Base-by-base conservation (phyloP, 2,329 filamentous ascomycete species). In the Camillea tinctor region DNA sequence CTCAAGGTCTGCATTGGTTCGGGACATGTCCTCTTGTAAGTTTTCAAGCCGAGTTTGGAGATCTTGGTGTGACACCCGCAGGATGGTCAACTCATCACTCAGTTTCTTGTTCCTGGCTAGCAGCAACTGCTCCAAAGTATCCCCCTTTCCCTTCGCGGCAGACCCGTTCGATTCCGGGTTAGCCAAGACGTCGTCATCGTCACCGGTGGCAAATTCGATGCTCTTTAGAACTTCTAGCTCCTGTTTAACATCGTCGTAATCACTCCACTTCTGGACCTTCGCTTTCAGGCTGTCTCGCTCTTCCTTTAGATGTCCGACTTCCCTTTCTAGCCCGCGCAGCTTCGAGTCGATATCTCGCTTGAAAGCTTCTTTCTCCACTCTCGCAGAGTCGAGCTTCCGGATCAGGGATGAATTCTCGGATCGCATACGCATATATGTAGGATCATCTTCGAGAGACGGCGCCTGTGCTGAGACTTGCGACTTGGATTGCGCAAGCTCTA, bases 151-250 rank as follows among this genome's bases (percentile, higher is more conserved):
- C 71, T 87, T 88, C 5, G 76, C 71, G 1, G 77, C 73, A 2
- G 79, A 69, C 2, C 84, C 84, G 67, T 87, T 86, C 13, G 80
- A 72, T 48, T 72, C 72, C 19, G 68, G 60, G 48, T 79, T 78
- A 17, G 79, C 80, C 26, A 76, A 71, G 8, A 81, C 78, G 1
- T 90, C 88, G 52, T 93, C 91, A 61, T 96, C 93, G 63, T 94
- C 91, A 7, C 92, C 93, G 0, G 92, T 94, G 1, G 94, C 91
- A 69, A 99, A 97, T 73, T 99, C 95, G 68, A 99, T 97, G 67
- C 94, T 96, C 84, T 97, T 97, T 62, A 99, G 85, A 62, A 98
- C 93, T 70, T 98, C 94, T 2, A 99, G 83, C 75, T 99, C 96
- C 65, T 96, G 91, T 77, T 95, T 97, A 53, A 99, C 87, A 60